phyloP scores from a whole-genome alignment of 768 basidiomycete genomes.

The Saitozyma sp. region DNA sequence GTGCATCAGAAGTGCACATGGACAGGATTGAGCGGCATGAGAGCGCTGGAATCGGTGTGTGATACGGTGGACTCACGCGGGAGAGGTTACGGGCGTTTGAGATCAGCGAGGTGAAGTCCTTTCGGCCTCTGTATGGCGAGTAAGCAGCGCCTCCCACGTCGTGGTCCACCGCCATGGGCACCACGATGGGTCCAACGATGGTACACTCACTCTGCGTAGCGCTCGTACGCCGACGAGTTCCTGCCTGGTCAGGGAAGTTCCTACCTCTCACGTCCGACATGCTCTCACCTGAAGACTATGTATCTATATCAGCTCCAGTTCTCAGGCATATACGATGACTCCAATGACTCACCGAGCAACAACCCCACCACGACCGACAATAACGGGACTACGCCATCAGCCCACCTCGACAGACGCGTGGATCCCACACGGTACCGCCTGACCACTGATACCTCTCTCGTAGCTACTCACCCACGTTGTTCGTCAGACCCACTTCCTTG shows the following conservation, averaged over 20 bases:
- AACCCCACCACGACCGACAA: conserved; percentile 90
- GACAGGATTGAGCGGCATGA: not conserved
- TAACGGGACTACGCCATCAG: conserved; percentile 61
- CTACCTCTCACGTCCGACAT: not conserved
- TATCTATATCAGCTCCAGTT: not conserved
- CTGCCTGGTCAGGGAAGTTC: not conserved
- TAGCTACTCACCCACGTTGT: conserved; percentile 61
- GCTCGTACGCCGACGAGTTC: conserved; percentile 40
- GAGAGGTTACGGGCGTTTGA: conserved; percentile 58
- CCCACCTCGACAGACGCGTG: conserved; percentile 2
- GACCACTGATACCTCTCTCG: not conserved
- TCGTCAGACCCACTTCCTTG: conserved; percentile 66
- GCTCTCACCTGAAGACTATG: conserved; percentile 35
- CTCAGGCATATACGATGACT: not conserved
- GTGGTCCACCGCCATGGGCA: conserved; percentile 51
- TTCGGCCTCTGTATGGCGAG: conserved; percentile 71
- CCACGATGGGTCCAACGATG: not conserved
- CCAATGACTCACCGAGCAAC: conserved; percentile 63
- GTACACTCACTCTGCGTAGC: conserved; percentile 56
- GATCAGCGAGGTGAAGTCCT: conserved; percentile 70
- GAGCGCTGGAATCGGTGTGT: conserved; percentile 23
- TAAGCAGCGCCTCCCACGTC: conserved; percentile 69
- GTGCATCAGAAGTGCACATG: not conserved
- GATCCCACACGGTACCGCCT: not conserved
- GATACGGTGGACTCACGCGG: conserved; percentile 21